Base-by-base conservation (phyloP, 305 asterid genomes). In the Rubia balearica region DNA sequence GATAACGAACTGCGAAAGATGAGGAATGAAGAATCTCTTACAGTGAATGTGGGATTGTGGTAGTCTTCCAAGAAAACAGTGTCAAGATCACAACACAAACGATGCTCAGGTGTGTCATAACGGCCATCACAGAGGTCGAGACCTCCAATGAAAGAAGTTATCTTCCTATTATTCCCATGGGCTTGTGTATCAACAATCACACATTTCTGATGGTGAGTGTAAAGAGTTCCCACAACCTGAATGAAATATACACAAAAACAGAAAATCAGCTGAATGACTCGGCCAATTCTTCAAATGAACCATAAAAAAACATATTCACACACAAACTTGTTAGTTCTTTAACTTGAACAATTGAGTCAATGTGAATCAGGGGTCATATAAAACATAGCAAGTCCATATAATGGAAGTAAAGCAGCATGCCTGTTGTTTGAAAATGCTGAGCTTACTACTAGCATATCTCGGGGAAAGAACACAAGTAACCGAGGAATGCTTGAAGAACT, bases 391-490 rank as follows among this genome's bases (percentile, higher is more conserved):
- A 45, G 27, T 33, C 40, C 59, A 70, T 80, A 72, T 36, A 71
- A 62, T 61, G 79, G 81, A 72, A 70, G 43, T 0, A 79, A 85
- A 81, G 73, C 88, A 59, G 73, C 88, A 59, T 85, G 86, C 97
- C 90, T 94, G 99, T 75, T 94, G 99, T 83, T 89, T 94, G 89
- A 94, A 86, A 82, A 94, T 84, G 93, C 99, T 94, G 69, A 94
- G 98, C 81, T 91, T 94, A 65, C 79, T 89, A 84, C 99, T 94
- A 1, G 89, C 96, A n/a, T 94, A 94, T 16, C 99, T 96, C 71
- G 99, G 99, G 73, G 99, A 78, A 48, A 94, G 80, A 79, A 91
- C 93, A 63, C 99, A 94, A 2, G 87, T 83, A 12, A 94, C 99
- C 3, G 97, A 89, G 17, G 99, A 91, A 78, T 87, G 96, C 87